Conservation (phyloP, 208 protist genomes). For the Crithidia bombi region DNA sequence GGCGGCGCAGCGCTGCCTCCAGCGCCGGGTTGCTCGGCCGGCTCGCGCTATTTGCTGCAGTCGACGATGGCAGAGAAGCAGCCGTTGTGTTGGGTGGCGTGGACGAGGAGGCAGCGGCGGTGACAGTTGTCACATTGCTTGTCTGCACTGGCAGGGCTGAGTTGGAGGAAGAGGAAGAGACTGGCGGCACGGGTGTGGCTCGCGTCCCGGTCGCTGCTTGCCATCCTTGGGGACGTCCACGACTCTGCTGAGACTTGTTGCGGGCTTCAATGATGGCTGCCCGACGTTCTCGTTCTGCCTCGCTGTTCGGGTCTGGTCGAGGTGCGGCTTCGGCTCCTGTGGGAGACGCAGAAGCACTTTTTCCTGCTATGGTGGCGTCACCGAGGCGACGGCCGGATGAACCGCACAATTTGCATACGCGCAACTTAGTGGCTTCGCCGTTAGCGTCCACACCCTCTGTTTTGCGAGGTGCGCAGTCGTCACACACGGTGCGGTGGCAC, state of each 20-base stretch:
- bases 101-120: not conserved
- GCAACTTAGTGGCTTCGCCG: conserved; percentile 20
- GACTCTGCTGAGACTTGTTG: conserved; percentile 37
- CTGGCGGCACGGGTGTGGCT: not conserved
- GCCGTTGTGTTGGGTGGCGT: not conserved
- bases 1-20: conserved; percentile 77
- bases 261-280: conserved; percentile 48
- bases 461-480: conserved; percentile 56
- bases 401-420: conserved; percentile 29
- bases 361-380: not conserved
- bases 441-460: conserved; percentile 16
- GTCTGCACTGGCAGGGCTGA: not conserved
- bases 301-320: conserved; percentile 38
- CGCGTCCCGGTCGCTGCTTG: not conserved
- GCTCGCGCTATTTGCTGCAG: not conserved
- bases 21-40: conserved; percentile 54
- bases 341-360: not conserved
- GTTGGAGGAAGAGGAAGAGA: not conserved
- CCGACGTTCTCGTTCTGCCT: conserved; percentile 46
- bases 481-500: conserved; percentile 64
- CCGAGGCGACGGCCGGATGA: conserved; percentile 21
- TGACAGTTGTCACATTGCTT: not conserved
- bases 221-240: conserved; percentile 16
- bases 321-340: not conserved
- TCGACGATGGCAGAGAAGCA: not conserved